Evolutionary conservation across 2,329 filamentous ascomycete genomes (phyloP), one percentile per base, ranked within the genome.

Genomic region (Tolypocladium guangdongense): DNA sequence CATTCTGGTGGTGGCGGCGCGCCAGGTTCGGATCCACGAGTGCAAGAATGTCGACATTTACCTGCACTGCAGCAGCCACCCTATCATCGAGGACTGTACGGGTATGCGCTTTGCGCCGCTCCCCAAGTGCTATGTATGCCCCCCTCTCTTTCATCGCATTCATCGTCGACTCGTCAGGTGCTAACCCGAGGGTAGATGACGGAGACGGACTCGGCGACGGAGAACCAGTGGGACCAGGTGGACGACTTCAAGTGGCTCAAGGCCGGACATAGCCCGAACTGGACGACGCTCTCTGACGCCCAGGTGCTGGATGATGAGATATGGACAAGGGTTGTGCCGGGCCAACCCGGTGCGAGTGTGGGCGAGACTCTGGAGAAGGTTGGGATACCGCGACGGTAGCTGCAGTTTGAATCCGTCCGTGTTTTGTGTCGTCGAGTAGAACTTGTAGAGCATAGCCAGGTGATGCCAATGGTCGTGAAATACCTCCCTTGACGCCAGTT

Each of bases 201-300:
- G 7, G 62, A 66, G 33, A 62, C 63, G 6, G 68, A 71, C n/a
- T 50, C 60, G 38, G 47, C 56, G 7, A 58, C 64, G 4, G 70
- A 71, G 54, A 92, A 95, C 66, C 81, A 87, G 62, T 99, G 90
- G 89, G 80, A 91, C 61, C 83, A 93, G 63, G 88, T 97, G 18
- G 89, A 97, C 67, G 93, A 99, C 68, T 99, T 99, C 76, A 95
- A 95, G 71, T 97, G 93, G 93, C 79, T 96, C 58, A 95, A 91
- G 68, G 77, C 81, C 18, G 89, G 88, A 54, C 82, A 82, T 33
- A 96, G 89, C 64, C 93, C 93, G 2, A 91, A 99, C 65, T 99
- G 92, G 90, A 81, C 75, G 36, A 70, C 89, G 2, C 61, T 97
- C 24, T 74, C 81, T 1, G 77, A 82, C 51, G 74, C 74, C 1